phyloP scores from a whole-genome alignment of 2,329 filamentous ascomycete species.

The Talaromyces atroroseus region DNA sequence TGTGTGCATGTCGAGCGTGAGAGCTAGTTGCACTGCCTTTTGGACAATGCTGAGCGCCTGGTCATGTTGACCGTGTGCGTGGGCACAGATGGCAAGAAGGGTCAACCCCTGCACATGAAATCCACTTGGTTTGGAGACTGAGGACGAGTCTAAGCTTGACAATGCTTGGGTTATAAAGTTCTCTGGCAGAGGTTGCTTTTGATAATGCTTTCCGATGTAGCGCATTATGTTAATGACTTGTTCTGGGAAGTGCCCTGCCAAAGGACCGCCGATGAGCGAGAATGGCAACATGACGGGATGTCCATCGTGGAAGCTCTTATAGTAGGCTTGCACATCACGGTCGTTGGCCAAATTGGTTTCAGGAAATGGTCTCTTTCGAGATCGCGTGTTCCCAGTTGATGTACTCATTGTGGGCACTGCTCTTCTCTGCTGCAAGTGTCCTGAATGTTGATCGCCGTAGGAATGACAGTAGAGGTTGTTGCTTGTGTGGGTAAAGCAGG shows the following conservation, averaged over 20 bases:
- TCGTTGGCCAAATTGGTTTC: constrained; percentile 16
- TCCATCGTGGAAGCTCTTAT: constrained; percentile 45
- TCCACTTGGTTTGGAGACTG: constrained; percentile 18
- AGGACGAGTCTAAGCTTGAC: background rate
- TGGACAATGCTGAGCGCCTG: constrained; percentile 40
- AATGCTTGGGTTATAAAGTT: constrained; percentile 18
- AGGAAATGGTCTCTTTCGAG: background rate
- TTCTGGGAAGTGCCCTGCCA: constrained; percentile 29
- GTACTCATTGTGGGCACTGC: background rate
- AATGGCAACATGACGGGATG: constrained; percentile 50
- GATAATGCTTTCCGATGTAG: constrained; percentile 48
- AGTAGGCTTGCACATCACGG: constrained; percentile 43
- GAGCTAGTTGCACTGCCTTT: constrained; percentile 61
- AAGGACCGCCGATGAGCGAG: constrained; percentile 21
- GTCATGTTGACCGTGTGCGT: constrained; percentile 23
- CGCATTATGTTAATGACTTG: constrained; percentile 45
- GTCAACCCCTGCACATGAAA: constrained; percentile 30
- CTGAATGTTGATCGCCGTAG: background rate
- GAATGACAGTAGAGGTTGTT: background rate
- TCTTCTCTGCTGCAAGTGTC: background rate
- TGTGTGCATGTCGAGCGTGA: constrained; percentile 67
- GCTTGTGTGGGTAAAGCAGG: background rate
- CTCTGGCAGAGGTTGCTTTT: constrained; percentile 25
- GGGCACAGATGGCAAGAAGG: constrained; percentile 25
- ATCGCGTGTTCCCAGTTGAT: background rate